These are phyloP conservation scores for Aspergillus novofumigatus DNA, from an alignment of 2,329 filamentous ascomycete species.

Conservation along the genomic window DNA sequence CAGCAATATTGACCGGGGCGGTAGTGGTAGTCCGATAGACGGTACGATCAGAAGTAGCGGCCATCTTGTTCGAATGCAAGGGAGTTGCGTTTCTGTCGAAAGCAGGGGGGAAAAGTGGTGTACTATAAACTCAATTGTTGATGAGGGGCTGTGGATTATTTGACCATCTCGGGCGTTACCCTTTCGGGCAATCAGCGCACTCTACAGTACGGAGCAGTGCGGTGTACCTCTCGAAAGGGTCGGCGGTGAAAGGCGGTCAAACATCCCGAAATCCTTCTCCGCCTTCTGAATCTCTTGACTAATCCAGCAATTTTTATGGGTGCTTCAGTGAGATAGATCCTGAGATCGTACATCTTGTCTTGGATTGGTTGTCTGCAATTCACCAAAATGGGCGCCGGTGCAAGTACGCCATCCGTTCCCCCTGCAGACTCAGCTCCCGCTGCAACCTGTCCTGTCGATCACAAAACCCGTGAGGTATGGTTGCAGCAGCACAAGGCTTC, in stretches of 20 bases:
- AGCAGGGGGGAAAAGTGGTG: slow-evolving; percentile 8
- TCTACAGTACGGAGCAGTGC: neutral
- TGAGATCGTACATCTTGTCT: slow-evolving; percentile 13
- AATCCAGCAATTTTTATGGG: slow-evolving; percentile 17
- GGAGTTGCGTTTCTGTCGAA: slow-evolving; percentile 4
- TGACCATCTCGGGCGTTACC: neutral
- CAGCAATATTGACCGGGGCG: slow-evolving; percentile 95
- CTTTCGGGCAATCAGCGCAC: slow-evolving; percentile 6
- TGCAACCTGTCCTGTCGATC: slow-evolving; percentile 77
- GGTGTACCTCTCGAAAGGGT: slow-evolving; percentile 5
- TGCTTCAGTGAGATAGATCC: slow-evolving; percentile 2
- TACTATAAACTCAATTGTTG: slow-evolving; percentile 1
- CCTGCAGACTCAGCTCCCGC: slow-evolving; percentile 23
- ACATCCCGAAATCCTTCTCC: slow-evolving; percentile 4
- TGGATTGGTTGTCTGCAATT: slow-evolving; percentile 11
- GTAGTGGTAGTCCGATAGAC: slow-evolving; percentile 93
- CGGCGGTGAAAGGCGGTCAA: slow-evolving; percentile 4
- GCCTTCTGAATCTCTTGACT: slow-evolving; percentile 1
- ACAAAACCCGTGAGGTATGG: slow-evolving; percentile 84
- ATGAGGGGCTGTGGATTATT: slow-evolving; percentile 7
- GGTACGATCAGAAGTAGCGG: slow-evolving; percentile 33
- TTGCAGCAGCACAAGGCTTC: slow-evolving; percentile 51
- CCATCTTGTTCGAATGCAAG: slow-evolving; percentile 24
- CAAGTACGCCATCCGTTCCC: slow-evolving; percentile 30
- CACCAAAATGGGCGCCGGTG: slow-evolving; percentile 34